These are phyloP conservation scores for Aspergillus brasiliensis DNA, from an alignment of 2,329 filamentous ascomycete genomes.

Conservation along the genomic window DNA sequence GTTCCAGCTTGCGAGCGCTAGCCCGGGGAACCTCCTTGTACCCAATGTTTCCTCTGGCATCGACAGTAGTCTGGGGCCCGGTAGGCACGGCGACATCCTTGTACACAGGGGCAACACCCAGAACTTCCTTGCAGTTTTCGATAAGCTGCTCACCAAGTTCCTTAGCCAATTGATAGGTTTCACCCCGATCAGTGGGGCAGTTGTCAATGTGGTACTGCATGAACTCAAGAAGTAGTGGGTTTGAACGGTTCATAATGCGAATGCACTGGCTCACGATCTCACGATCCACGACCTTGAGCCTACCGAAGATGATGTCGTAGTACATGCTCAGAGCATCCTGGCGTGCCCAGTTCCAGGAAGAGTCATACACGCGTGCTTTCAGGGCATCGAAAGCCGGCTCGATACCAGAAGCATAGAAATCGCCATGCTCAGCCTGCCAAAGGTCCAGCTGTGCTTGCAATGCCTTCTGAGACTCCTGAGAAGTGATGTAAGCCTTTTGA, in stretches of 20 bases:
- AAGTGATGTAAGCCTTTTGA: slow-evolving; percentile 86
- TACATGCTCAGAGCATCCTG: slow-evolving; percentile 98
- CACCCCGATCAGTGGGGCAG: slow-evolving; percentile 92
- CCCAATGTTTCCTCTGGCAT: slow-evolving; percentile 86
- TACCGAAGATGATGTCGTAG: slow-evolving; percentile 97
- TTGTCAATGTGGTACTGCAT: slow-evolving; percentile 99
- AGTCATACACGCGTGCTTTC: slow-evolving; percentile 96
- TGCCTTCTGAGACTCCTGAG: slow-evolving; percentile 81
- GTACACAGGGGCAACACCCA: slow-evolving; percentile 81
- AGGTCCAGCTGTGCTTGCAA: slow-evolving; percentile 92
- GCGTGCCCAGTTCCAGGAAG: slow-evolving; percentile 98
- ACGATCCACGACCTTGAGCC: slow-evolving; percentile 87
- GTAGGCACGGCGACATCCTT: slow-evolving; percentile 95
- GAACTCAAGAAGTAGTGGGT: slow-evolving; percentile 91
- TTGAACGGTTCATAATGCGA: slow-evolving; percentile 98
- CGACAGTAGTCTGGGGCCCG: slow-evolving; percentile 87
- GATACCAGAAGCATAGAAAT: slow-evolving; percentile 93
- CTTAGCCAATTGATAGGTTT: slow-evolving; percentile 98
- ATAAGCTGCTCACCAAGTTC: slow-evolving; percentile 90
- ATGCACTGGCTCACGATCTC: slow-evolving; percentile 99
- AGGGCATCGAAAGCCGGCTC: slow-evolving; percentile 90
- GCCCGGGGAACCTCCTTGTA: slow-evolving; percentile 85
- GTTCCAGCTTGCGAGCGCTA: slow-evolving; percentile 93
- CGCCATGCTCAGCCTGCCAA: slow-evolving; percentile 93
- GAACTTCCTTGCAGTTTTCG: slow-evolving; percentile 93